A percentile compares a stretch with the other conserved stretches of the same genome.
Evolutionary conservation across 2,329 filamentous ascomycete species (phyloP).

Genomic region (Dactylellina sp.): DNA sequence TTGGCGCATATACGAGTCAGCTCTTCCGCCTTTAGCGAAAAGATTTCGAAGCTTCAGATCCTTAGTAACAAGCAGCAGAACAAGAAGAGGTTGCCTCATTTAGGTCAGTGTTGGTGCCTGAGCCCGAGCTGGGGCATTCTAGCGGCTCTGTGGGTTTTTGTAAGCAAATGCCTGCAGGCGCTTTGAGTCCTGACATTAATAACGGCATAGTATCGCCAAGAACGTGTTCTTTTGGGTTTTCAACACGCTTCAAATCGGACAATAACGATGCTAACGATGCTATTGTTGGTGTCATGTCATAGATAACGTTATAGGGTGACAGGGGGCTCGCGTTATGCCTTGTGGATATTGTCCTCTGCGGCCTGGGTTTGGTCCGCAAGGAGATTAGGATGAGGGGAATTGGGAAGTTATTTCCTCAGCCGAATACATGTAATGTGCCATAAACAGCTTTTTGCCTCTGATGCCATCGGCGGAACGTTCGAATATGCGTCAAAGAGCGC

Average conservation of each 20-base stretch:
- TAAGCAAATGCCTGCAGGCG: constrained; percentile 40
- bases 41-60: constrained; percentile 17
- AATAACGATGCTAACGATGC: neutral
- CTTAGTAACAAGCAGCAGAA: constrained; percentile 7
- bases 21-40: neutral
- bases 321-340: constrained; percentile 45
- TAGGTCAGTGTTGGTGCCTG: constrained; percentile 31
- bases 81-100: constrained; percentile 19
- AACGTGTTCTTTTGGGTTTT: constrained; percentile 31
- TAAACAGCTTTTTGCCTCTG: neutral
- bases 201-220: constrained; percentile 34
- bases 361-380: too few species aligned
- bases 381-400: too few species aligned
- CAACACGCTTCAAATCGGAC: constrained; percentile 37
- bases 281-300: constrained; percentile 13
- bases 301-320: constrained; percentile 49
- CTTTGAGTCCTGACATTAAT: constrained; percentile 11
- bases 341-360: constrained; percentile 1
- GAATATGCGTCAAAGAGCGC: too few species aligned
- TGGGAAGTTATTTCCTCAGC: neutral
- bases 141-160: constrained; percentile 36
- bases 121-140: constrained; percentile 1
- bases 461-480: too few species aligned
- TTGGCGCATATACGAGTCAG: neutral
- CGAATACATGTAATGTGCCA: too few species aligned